A percentile compares a stretch with the other conserved stretches of the same genome.
Conservation (phyloP, 805 yeast species). For the Myxozyma neglecta region DNA sequence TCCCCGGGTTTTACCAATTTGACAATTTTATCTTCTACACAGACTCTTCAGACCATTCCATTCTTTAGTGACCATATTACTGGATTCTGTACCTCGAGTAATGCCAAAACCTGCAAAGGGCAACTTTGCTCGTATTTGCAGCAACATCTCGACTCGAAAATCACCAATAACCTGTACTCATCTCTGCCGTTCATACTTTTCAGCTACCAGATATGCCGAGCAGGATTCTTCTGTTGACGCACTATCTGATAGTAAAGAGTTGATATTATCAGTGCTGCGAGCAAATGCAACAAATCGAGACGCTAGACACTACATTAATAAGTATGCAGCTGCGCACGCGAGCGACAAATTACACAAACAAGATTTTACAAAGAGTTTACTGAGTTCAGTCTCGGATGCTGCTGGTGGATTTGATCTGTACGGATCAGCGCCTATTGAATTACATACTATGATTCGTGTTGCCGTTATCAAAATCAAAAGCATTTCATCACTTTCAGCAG, state of each 20-base stretch:
- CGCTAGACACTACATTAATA: constrained; percentile 74
- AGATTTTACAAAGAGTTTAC: constrained; percentile 40
- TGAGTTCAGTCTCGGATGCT: constrained; percentile 33
- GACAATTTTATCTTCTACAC: no score
- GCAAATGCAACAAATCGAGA: constrained; percentile 94
- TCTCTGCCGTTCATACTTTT: constrained; percentile 1
- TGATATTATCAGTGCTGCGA: constrained; percentile 79
- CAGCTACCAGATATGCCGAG: constrained; percentile 2
- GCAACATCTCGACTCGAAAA: no score
- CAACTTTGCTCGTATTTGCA: no score
- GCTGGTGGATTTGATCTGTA: constrained; percentile 39
- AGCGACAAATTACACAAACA: constrained; percentile 40
- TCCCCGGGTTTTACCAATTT: no score
- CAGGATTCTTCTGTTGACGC: constrained; percentile 6
- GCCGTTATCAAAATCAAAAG: constrained; percentile 57
- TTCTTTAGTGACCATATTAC: no score
- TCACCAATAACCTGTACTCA: not conserved
- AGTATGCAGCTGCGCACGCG: constrained; percentile 49
- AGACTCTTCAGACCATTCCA: no score
- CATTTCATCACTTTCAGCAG: constrained; percentile 40
- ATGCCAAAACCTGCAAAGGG: no score
- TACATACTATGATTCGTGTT: constrained; percentile 43
- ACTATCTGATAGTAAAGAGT: constrained; percentile 42
- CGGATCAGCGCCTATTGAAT: constrained; percentile 38
- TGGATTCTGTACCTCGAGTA: no score